Evolutionary conservation across 1,139 yeast species (phyloP).

Genomic region (Pneumocystis sp.): DNA sequence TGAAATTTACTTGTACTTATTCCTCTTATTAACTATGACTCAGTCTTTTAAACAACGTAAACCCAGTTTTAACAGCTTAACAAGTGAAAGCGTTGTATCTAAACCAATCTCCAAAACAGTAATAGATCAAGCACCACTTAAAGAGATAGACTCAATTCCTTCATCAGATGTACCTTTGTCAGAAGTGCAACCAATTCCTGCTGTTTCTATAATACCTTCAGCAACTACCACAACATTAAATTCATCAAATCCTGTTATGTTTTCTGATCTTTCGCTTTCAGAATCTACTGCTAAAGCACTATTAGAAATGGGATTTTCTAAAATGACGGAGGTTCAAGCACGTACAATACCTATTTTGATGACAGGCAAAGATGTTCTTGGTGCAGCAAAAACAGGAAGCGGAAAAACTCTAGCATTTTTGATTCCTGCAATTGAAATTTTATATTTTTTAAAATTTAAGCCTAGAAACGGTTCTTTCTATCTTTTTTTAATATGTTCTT

Average conservation of each 20-base stretch:
- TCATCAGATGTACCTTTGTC: background rate
- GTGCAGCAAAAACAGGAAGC: constrained; percentile 97
- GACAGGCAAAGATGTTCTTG: constrained; percentile 90
- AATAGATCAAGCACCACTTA: background rate
- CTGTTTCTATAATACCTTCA: background rate
- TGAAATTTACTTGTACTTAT: too few relatives aligned
- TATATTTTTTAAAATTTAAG: constrained; percentile 75
- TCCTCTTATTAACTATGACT: background rate
- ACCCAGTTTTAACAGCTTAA: background rate
- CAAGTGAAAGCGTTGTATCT: background rate
- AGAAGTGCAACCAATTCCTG: background rate
- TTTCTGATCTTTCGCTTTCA: constrained; percentile 53
- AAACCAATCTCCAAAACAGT: background rate
- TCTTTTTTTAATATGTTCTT: background rate
- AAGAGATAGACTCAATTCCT: background rate
- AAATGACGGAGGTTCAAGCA: constrained; percentile 86
- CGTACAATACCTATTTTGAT: constrained; percentile 87
- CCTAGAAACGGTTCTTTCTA: constrained; percentile 55
- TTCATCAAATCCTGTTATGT: constrained; percentile 19
- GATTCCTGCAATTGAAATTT: constrained; percentile 84
- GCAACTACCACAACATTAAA: background rate
- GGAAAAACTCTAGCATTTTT: constrained; percentile 94
- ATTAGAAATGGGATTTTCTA: constrained; percentile 69
- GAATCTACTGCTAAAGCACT: constrained; percentile 70
- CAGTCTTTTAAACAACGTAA: background rate